These are phyloP conservation scores for Scalesia atractyloides DNA, from an alignment of 129 eudicot genomes.

Conservation along the genomic window DNA sequence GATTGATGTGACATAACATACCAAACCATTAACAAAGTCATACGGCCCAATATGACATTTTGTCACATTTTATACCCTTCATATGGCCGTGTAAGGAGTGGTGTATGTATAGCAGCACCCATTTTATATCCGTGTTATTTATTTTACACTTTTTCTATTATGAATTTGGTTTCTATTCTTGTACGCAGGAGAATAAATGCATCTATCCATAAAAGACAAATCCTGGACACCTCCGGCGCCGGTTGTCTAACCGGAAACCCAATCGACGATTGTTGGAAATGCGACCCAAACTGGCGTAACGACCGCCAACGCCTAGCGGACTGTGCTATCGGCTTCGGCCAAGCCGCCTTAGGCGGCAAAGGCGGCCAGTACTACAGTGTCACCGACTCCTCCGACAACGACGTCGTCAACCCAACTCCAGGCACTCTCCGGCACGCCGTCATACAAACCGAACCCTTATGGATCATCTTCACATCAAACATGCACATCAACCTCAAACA, in stretches of 20 bases:
- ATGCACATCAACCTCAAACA: constrained; percentile 61
- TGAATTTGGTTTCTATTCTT: no score
- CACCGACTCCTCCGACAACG: constrained; percentile 51
- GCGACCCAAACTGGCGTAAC: constrained; percentile 56
- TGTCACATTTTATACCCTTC: no score
- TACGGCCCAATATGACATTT: no score
- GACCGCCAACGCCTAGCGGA: constrained; percentile 61
- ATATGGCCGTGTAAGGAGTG: no score
- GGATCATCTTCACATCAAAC: constrained; percentile 57
- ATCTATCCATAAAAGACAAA: constrained; percentile 59
- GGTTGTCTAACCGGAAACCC: constrained; percentile 65
- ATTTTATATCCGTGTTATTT: no score
- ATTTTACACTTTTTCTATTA: no score
- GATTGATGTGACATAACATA: no score
- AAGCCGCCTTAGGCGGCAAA: constrained; percentile 50
- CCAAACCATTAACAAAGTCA: no score
- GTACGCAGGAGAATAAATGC: constrained; percentile 59
- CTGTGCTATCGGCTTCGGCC: constrained; percentile 67
- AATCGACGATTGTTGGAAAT: constrained; percentile 74
- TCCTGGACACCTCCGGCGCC: constrained; percentile 27
- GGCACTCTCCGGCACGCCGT: constrained; percentile 69
- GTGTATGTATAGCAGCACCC: no score
- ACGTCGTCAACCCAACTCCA: constrained; percentile 50
- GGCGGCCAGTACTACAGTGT: constrained; percentile 56
- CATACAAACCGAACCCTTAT: constrained; percentile 58